Conservation (phyloP, 352 stramenopile genomes). For the Pythium grandisporangium region DNA sequence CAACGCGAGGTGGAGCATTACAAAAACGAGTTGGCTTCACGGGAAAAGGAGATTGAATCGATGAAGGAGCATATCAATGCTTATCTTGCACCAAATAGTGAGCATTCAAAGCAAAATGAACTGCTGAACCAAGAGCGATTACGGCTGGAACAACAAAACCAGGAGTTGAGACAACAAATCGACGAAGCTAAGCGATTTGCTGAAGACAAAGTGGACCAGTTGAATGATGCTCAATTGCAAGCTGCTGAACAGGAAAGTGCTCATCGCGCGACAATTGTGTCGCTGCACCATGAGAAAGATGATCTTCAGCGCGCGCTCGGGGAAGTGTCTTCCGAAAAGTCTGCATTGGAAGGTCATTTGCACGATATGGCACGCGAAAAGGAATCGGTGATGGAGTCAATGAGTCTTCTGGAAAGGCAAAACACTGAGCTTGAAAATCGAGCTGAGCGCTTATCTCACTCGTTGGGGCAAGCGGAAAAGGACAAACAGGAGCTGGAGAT, state of each 20-base stretch:
- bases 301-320: slow-evolving; percentile 38
- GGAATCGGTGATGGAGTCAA: slow-evolving; percentile 14
- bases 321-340: slow-evolving; percentile 35
- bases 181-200: slow-evolving; percentile 28
- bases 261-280: slow-evolving; percentile 37
- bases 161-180: slow-evolving; percentile 29
- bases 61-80: slow-evolving; percentile 44
- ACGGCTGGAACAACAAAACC: slow-evolving; percentile 57
- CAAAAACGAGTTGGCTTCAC: slow-evolving; percentile 36
- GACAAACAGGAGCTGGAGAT: slow-evolving; percentile 25
- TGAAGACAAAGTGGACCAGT: slow-evolving; percentile 34
- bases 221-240: slow-evolving; percentile 25
- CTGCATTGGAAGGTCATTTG: slow-evolving; percentile 38
- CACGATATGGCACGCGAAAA: slow-evolving; percentile 20
- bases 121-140: slow-evolving; percentile 37
- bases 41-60: slow-evolving; percentile 34
- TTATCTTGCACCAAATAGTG: slow-evolving; percentile 42
- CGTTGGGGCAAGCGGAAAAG: slow-evolving; percentile 34
- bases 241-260: slow-evolving; percentile 35
- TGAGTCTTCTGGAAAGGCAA: slow-evolving; percentile 39
- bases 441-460: slow-evolving; percentile 5
- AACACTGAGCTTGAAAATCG: slow-evolving; percentile 33
- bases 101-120: slow-evolving; percentile 42
- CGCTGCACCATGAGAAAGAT: slow-evolving; percentile 53
- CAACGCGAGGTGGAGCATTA: slow-evolving; percentile 44